Conservation (phyloP, 129 eudicot species). For the Saposhnikovia divaricata region DNA sequence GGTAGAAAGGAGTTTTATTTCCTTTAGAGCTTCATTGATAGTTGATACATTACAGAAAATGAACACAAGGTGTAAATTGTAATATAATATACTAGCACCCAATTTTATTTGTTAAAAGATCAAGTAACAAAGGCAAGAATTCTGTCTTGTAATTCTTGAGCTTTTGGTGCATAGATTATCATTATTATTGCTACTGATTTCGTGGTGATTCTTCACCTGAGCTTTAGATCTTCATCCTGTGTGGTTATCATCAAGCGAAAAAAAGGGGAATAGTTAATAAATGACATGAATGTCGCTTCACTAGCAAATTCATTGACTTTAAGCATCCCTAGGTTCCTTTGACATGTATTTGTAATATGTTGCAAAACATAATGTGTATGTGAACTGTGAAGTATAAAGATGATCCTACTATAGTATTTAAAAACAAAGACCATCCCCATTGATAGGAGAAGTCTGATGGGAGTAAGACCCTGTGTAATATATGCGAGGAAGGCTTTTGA, state of each 20-base stretch:
- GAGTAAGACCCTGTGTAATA: not conserved
- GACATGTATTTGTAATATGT: not conserved
- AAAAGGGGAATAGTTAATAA: not conserved
- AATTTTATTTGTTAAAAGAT: not conserved
- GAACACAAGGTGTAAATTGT: not conserved
- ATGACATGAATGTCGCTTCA: not conserved
- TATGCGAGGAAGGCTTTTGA: not conserved
- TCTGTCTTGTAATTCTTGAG: not conserved
- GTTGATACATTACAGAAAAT: not conserved
- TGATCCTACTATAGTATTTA: not conserved
- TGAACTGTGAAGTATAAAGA: too few relatives aligned
- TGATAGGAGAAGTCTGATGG: not conserved
- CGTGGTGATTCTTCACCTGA: not conserved
- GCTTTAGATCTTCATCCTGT: conserved; percentile 1
- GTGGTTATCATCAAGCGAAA: not conserved
- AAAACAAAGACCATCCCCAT: not conserved
- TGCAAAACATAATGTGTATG: not conserved
- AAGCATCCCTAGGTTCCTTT: not conserved
- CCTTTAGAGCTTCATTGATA: not conserved
- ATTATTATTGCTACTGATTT: not conserved
- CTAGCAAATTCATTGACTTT: not conserved
- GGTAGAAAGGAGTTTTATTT: not conserved
- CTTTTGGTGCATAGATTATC: not conserved
- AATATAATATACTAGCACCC: not conserved
- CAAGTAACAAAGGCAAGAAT: not conserved